Base-by-base conservation (phyloP, 2,329 filamentous ascomycete species). In the Penicillium sp. region DNA sequence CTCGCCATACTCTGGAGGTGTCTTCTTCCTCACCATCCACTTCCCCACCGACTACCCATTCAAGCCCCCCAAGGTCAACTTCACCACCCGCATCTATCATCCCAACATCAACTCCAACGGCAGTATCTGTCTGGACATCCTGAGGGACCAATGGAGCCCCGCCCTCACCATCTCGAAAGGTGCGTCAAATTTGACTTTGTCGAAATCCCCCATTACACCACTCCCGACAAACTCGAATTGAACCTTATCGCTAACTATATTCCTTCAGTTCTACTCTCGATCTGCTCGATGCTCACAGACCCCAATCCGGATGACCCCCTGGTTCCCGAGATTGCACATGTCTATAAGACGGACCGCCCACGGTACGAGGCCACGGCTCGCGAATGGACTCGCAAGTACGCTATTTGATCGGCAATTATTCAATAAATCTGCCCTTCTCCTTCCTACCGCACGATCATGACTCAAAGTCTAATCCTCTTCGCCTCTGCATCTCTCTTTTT, bases 21-120 rank as follows among this genome's bases (percentile, higher is more conserved):
- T 99, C 72, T 99, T 99, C 87, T 99, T 99, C 88, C 87, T 99
- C 70, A 89, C 91, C 71, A 99, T 99, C 77, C 93, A 97, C 83
- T 98, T 99, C 86, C 95, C 95, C 71, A 99, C 95, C 85, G 95
- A 99, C 85, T 99, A 99, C 82, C 95, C 95, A 45, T 99, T 99
- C 87, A 99, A 99, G 90, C 95, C 95, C 66, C 95, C 95, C 72
- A 99, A 99, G 88, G 93, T 99, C 82, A 97, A 97, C 90, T 99
- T 99, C 87, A 98, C 93, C 73, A 99, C 95, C 68, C 91, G 94
- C 78, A 98, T 99, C 84, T 99, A 99, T 81, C 95, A 99, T 84
- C 95, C 95, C 75, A 99, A 99, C 84, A 99, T 99, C 92, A 99
- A 99, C 88, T 96, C 92, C 71, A 98, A 98, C 80, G 95, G 95